A percentile compares a stretch with the other conserved stretches of the same genome.
These are phyloP conservation scores for Murraya paniculata DNA, from an alignment of 345 rosid genomes.

Conservation along the genomic window DNA sequence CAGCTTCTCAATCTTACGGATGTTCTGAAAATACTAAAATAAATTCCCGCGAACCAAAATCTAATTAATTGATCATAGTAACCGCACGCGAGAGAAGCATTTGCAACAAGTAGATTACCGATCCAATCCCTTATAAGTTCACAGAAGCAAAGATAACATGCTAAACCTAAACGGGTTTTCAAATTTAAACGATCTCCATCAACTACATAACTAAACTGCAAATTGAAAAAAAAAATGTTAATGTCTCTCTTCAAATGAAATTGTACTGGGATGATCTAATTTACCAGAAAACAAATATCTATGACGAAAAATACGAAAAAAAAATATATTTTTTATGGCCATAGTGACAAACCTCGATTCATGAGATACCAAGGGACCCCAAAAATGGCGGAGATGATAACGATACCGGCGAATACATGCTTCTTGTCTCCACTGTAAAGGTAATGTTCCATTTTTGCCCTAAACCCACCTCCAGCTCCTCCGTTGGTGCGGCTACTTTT, in stretches of 20 bases:
- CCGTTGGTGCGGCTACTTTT: conserved; percentile 22
- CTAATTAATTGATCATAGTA: background rate
- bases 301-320: background rate
- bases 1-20: background rate
- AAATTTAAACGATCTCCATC: background rate
- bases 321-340: background rate
- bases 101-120: too few species aligned
- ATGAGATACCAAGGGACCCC: conserved; percentile 85
- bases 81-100: background rate
- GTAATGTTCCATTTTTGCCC: conserved; percentile 53
- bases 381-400: conserved; percentile 48
- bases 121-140: background rate
- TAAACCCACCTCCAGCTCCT: conserved; percentile 43
- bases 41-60: background rate
- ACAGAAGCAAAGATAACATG: background rate
- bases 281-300: background rate
- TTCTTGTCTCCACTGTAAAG: conserved; percentile 88
- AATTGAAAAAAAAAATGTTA: background rate
- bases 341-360: conserved; percentile 57
- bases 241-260: background rate
- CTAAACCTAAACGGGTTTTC: background rate
- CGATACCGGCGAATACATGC: conserved; percentile 75
- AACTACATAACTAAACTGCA: background rate
- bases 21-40: background rate
- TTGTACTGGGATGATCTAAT: background rate